These are phyloP conservation scores for Thielaviopsis punctulata DNA, from an alignment of 2,329 filamentous ascomycete genomes.

Conservation along the genomic window DNA sequence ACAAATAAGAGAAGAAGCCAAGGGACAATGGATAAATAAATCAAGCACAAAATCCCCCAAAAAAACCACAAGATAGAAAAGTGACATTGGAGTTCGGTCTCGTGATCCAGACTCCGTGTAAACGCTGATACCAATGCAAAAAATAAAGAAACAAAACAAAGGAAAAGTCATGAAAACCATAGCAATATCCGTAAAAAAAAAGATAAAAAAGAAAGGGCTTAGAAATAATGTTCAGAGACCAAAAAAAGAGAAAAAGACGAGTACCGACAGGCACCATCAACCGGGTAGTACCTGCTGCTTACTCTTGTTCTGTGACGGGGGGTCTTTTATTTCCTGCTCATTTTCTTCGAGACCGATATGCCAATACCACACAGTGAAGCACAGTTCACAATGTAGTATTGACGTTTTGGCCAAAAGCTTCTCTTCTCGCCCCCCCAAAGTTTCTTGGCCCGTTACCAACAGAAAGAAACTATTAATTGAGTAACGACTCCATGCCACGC, in stretches of 20 bases:
- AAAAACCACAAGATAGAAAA: not conserved
- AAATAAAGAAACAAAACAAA: not conserved
- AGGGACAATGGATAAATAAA: not conserved
- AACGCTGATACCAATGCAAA: not conserved
- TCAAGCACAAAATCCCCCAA: not conserved
- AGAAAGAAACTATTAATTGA: conserved; percentile 1
- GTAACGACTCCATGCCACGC: conserved; percentile 19
- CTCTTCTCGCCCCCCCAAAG: too few relatives aligned
- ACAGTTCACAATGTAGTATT: too few relatives aligned
- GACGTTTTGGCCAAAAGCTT: too few relatives aligned
- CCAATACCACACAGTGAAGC: too few relatives aligned
- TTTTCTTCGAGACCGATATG: too few relatives aligned
- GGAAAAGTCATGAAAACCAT: not conserved
- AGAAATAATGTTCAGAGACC: not conserved
- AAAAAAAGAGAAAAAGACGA: too few relatives aligned
- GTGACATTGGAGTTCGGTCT: not conserved
- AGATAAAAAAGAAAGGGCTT: not conserved
- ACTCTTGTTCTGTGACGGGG: too few relatives aligned
- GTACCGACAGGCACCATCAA: not conserved
- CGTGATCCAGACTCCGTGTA: not conserved
- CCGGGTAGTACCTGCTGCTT: not conserved
- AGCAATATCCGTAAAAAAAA: too few relatives aligned
- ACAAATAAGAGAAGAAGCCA: not conserved
- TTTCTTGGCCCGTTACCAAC: too few relatives aligned
- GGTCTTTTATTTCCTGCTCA: too few relatives aligned